phyloP scores from a whole-genome alignment of 148 eudicot genomes.

The Salicornia ramosissima region DNA sequence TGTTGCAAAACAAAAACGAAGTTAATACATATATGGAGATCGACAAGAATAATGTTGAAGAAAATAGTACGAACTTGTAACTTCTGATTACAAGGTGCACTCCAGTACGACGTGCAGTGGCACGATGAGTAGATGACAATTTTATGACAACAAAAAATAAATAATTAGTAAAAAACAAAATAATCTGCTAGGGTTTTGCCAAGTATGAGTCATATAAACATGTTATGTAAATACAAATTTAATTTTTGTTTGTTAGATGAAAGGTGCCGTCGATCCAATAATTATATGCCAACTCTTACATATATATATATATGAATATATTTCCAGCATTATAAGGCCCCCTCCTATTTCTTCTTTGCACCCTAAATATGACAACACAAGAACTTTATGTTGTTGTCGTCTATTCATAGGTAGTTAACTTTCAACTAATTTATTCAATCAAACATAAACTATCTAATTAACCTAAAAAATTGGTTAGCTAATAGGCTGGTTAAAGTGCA shows the following conservation, averaged over 20 bases:
- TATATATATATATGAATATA: too few species aligned
- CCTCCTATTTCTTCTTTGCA: constrained; percentile 4
- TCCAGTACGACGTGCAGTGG: too few species aligned
- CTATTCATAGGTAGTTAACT: not conserved
- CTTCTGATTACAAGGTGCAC: too few species aligned
- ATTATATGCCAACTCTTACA: not conserved
- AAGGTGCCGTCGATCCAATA: constrained; percentile 6
- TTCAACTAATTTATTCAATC: not conserved
- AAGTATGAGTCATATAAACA: not conserved
- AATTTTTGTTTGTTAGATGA: constrained; percentile 1
- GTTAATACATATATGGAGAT: too few species aligned
- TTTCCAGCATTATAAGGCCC: constrained; percentile 10
- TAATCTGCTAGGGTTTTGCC: too few species aligned
- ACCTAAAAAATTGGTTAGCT: not conserved
- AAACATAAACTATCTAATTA: constrained; percentile 1
- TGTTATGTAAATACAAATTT: not conserved
- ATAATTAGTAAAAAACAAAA: too few species aligned
- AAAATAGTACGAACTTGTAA: too few species aligned
- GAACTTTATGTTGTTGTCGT: not conserved
- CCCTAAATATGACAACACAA: constrained; percentile 1
- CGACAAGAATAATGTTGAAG: too few species aligned
- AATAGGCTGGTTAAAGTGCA: constrained; percentile 5
- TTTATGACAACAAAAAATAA: too few species aligned
- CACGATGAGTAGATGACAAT: too few species aligned
- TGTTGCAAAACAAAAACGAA: too few species aligned